Base-by-base conservation (phyloP, 2,329 filamentous ascomycete genomes). In the Paecilomyces variotii region DNA sequence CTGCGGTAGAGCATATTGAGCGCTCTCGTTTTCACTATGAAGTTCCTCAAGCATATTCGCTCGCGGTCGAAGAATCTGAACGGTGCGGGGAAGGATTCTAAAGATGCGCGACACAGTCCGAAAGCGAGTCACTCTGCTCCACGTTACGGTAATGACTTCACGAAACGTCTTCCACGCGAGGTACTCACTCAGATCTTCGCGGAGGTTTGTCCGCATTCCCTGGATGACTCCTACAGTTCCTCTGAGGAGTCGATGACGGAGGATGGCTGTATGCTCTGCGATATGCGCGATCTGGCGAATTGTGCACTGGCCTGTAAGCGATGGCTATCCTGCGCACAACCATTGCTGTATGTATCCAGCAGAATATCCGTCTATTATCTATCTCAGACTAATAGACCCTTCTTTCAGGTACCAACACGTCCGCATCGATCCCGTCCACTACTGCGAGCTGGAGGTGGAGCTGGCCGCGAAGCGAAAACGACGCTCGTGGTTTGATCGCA, bases 351-450 rank as follows among this genome's bases (percentile, higher is more conserved):
- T 73, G 88, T 82, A 52, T 39, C 9, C 34, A 28, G 35, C 11
- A 49, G 24, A 12, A 28, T 56, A 30, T 51, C 14, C 30, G 57
- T 30, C 53, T 28, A 24, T 6, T 6, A 51, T 57, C 50, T 28
- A 12, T 28, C 39, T 55, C 30, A 58, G 25, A 35, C 30, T 49
- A 32, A 19, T 52, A 4, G 52, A 62, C 62, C 57, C 65, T 60
- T 57, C 35, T 35, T 54, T 35, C 67, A 95, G 90, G 64, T 96
- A 95, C 73, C 87, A 87, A 68, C 92, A 91, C 78, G 87, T 97
- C 64, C 89, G 92, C 60, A 94, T 97, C 72, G 93, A 97, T 72
- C 84, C 89, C 19, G 92, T 97, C 32, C 93, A 97, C 76, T 97
- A 96, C 77, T 97, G 93, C 79, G 86, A 89, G 63, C 87, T 89